Base-by-base conservation (phyloP, 2,329 filamentous ascomycete species). In the Penicillium oxalicum region DNA sequence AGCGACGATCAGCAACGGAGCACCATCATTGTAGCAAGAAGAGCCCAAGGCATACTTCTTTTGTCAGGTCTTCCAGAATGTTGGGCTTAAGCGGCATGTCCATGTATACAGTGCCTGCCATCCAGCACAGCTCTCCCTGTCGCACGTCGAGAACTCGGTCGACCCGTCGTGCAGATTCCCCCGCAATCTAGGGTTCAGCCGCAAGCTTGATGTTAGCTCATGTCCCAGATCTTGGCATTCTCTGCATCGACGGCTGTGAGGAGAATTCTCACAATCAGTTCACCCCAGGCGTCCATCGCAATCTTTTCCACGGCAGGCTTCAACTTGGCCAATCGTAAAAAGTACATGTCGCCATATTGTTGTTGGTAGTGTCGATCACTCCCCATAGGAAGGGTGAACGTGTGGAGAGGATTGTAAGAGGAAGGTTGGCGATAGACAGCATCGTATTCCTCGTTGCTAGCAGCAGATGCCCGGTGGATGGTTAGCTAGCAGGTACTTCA, bases 261-360 rank as follows among this genome's bases (percentile, higher is more conserved):
- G 18, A 35, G 9, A 26, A 34, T 13, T 27, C 64, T 55, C 72
- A 81, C 78, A 66, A 76, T 79, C 46, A 88, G 86, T 44, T 81
- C 85, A 40, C 81, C 77, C 89, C 93, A 98, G 5, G 86, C 82
- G 32, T 84, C 82, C 12, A 74, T 70, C 0, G 91, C 91, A 44
- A 87, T 78, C 53, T 80, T 71, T 60, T 95, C 88, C 0, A 95
- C 87, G 0, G 81, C 79, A 8, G 90, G 87, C 71, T 91, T 96
- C 67, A 98, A 81, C 70, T 87, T 87, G 34, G 88, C 83, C 25
- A 98, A 79, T 9, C 93, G 87, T 59, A 96, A 69, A 66, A 96
- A 98, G 77, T 98, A 98, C 82, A 97, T 91, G 70, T 98, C 93
- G 54, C 87, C 88, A 79, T 88, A 98, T 72, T 98, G 93, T 68